phyloP scores from a whole-genome alignment of 2,329 filamentous ascomycete genomes.

The Cordyceps cicadae region DNA sequence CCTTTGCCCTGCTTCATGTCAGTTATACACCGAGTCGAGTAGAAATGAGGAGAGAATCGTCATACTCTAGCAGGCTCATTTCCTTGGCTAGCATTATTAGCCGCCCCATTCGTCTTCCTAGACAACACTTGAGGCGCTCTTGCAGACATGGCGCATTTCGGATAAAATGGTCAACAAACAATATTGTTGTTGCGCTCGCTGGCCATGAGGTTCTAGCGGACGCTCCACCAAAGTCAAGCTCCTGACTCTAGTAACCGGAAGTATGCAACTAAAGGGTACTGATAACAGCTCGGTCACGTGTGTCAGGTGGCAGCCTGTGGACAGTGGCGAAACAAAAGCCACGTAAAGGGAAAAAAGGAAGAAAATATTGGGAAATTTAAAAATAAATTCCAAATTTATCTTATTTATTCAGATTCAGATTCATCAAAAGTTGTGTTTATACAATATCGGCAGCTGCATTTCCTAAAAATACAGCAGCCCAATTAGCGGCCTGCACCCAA shows the following conservation, averaged over 20 bases:
- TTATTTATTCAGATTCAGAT: neutral
- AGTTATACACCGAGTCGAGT: conserved; percentile 2
- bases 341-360: too few species aligned
- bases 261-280: conserved; percentile 11
- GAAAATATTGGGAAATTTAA: too few species aligned
- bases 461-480: neutral
- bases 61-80: conserved; percentile 16
- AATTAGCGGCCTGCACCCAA: neutral
- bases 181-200: conserved; percentile 10
- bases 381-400: too few species aligned
- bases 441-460: neutral
- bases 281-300: neutral
- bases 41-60: neutral
- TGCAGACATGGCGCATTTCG: conserved; percentile 29
- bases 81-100: conserved; percentile 18
- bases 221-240: neutral
- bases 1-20: conserved; percentile 14
- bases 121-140: conserved; percentile 28
- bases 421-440: neutral
- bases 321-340: too few species aligned
- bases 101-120: conserved; percentile 27
- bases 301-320: neutral
- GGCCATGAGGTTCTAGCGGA: neutral
- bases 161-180: conserved; percentile 3
- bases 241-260: neutral